These are phyloP conservation scores for Fraxinus velutina DNA, from an alignment of 305 asterid species.

Conservation along the genomic window DNA sequence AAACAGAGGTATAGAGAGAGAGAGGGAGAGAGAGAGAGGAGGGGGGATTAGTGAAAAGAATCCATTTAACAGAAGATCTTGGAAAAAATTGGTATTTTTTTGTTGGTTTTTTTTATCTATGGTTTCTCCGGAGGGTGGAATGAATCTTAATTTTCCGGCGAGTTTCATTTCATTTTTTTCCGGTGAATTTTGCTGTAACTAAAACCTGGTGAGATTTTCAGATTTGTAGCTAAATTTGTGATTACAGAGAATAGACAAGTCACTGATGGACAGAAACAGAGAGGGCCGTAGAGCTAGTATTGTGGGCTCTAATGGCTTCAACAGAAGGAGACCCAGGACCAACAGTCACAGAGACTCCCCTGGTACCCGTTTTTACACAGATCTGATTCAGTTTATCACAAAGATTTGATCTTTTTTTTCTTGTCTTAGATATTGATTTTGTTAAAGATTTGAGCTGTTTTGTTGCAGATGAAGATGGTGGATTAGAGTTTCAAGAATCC, in stretches of 20 bases:
- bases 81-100: constrained; percentile 23
- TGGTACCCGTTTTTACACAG: constrained; percentile 39
- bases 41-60: constrained; percentile 27
- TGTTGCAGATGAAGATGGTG: constrained; percentile 80
- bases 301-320: constrained; percentile 80
- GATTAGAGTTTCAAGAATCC: constrained; percentile 77
- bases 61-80: constrained; percentile 32
- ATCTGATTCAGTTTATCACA: constrained; percentile 20
- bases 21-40: constrained; percentile 24
- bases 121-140: constrained; percentile 27
- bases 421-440: neutral
- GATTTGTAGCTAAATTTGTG: constrained; percentile 30
- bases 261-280: constrained; percentile 82
- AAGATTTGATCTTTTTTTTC: constrained; percentile 19
- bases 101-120: neutral
- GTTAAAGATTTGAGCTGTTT: neutral
- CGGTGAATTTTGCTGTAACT: constrained; percentile 33
- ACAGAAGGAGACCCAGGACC: constrained; percentile 71
- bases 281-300: constrained; percentile 85
- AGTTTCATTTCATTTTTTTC: neutral
- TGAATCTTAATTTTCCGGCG: constrained; percentile 43
- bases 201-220: constrained; percentile 26
- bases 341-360: constrained; percentile 87
- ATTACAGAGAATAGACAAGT: constrained; percentile 13
- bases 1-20: constrained; percentile 25